Evolutionary conservation across 2,329 filamentous ascomycete genomes (phyloP), one percentile per base, ranked within the genome.

Genomic region (Gyromitra esculenta): DNA sequence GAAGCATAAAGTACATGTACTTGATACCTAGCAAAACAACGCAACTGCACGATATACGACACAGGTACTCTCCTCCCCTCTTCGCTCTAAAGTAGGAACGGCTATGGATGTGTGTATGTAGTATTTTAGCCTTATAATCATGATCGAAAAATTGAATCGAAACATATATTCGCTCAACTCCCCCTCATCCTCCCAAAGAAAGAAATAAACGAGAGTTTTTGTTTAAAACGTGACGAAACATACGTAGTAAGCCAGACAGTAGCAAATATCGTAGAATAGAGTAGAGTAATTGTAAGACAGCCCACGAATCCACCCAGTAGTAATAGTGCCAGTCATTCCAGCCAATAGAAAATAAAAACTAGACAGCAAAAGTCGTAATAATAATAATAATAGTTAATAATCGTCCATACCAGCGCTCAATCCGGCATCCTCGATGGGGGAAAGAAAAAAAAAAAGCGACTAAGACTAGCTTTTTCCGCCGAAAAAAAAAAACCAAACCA

Each of bases 381-480:
- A 75, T 75, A 75, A 43, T 75, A 75, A 56, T 75, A 75, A 63
- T 69, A 70, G 64, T 48, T 64, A 63, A 74, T 57, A 74, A 41
- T 41, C 64, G 15, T 39, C 11, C 62, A 59, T 56, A 67, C 65
- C 63, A 59, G 52, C 64, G 43, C 41, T 56, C 39, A 43, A 66
- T 43, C 48, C 50, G 48, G 54, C 48, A 59, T 50, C 48, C 41
- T 50, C 56, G 56, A 73, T 21, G 1, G 1, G 18, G 1, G 18
- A 43, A 37, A 35, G 31, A 74, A 31, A 73, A 72, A 68, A 68
- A 73, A 63, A 73, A 69, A 66, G 57, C 68, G 69, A 78, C 62
- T 56, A 78, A 70, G 72, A 73, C 73, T 75, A 75, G 59, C 67
- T 75, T 70, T 75, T 77, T 54, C 73, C 60, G 56, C 57, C 39